phyloP scores from a whole-genome alignment of 108 stramenopile species.

The Nitzschia sp. region DNA sequence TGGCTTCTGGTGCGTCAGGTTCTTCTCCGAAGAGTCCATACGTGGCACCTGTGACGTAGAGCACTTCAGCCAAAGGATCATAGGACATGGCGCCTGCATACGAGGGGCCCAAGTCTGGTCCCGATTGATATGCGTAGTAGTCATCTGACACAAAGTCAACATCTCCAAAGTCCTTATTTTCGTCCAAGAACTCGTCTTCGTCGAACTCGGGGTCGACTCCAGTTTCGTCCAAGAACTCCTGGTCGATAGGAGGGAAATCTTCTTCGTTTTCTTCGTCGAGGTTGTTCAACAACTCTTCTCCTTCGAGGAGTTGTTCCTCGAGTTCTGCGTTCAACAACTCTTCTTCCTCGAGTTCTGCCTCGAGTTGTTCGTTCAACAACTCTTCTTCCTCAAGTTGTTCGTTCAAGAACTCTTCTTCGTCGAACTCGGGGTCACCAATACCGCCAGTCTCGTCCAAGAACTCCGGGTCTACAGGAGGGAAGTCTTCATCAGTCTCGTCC shows the following conservation, averaged over 20 bases:
- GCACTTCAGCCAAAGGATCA: slow-evolving; percentile 10
- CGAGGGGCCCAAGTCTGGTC: slow-evolving; percentile 8
- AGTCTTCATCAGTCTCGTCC: background rate
- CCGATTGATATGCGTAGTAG: background rate
- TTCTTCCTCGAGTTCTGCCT: too few relatives aligned
- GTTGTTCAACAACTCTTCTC: too few relatives aligned
- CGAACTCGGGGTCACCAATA: too few relatives aligned
- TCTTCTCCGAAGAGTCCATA: slow-evolving; percentile 5
- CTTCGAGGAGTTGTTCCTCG: too few relatives aligned
- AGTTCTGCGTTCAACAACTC: too few relatives aligned
- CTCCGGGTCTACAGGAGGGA: background rate
- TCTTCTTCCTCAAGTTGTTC: too few relatives aligned
- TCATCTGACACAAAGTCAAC: background rate
- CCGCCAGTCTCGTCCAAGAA: too few relatives aligned
- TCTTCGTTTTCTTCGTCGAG: background rate
- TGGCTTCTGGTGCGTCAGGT: background rate
- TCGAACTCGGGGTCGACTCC: background rate
- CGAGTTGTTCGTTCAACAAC: too few relatives aligned
- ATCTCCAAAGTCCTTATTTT: background rate
- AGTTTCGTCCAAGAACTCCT: background rate
- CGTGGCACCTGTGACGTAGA: slow-evolving; percentile 30
- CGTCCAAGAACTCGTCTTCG: background rate
- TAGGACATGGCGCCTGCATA: slow-evolving; percentile 35
- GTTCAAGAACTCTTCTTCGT: too few relatives aligned
- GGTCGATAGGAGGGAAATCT: background rate